Base-by-base conservation (phyloP, 768 basidiomycete species). In the Tricholoma sp. region DNA sequence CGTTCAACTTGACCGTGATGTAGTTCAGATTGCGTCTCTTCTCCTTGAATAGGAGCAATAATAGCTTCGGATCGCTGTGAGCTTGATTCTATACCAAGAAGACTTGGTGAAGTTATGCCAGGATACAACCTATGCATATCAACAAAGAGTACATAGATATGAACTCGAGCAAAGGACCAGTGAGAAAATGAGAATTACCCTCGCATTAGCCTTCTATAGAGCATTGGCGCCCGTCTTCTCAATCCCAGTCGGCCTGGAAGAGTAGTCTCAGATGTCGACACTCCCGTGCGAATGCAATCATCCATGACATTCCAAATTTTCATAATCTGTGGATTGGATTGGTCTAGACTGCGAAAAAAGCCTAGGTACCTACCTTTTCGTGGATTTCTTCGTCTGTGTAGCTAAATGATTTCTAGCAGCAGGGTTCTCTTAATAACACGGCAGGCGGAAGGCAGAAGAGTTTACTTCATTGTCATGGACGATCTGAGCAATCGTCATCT, bases 401-500 rank as follows among this genome's bases (percentile, higher is more conserved):
- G 14, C 91, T 88, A 64, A 91, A 94, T 59, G 78, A 84, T 63
- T 74, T 76, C 77, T 78, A 53, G 29, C 11, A 1, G 29, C 27
- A 50, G n/a, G 19, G 19, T 34, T 7, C 8, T 35, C 31, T 14
- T 16, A 54, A 47, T 51, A 43, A 32, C 45, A 47, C 31, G 50
- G 49, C 29, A 27, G 39, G 11, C 14, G 21, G 16, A 39, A 5
- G 29, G 3, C 32, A 16, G 12, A 22, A 37, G 9, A 49, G 16
- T 34, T 18, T 27, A 83, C 81, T 71, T 97, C 94, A 66, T 97
- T 97, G 71, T 95, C 89, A 68, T 91, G 90, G 1, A 96, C 92
- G 51, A 94, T 88, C 72, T 96, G 94, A 9, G 94, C 91, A 62
- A 96, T 94, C 3, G 92, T 93, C 79, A 94, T 82, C 93, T 95